Base-by-base conservation (phyloP, 2,329 filamentous ascomycete genomes). In the Trichoderma hamatum region DNA sequence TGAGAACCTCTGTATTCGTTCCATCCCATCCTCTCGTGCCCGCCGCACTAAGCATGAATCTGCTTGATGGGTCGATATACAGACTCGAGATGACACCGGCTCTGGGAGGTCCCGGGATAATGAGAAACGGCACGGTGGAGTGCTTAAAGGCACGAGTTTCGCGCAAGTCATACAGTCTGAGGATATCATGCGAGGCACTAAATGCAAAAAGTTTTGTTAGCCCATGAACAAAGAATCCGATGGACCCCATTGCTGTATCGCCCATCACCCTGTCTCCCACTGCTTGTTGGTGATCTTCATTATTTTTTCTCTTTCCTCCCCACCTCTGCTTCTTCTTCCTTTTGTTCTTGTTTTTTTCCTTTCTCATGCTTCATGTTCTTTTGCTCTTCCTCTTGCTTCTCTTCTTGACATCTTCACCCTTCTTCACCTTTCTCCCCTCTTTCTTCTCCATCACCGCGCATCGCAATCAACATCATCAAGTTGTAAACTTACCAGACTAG, bases 11-110 rank as follows among this genome's bases (percentile, higher is more conserved):
- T 0, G 96, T 98, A 43, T 87, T 90, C 24, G 87, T 89, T 1
- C 96, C 96, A 78, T 98, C 96, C 96, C 96, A 99, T 0, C 96
- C 96, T 71, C 96, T 84, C 71, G 96, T 98, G 0, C 96, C 96
- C 5, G 93, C 94, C 0, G 93, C 92, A 2, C 92, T 95, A 39
- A 99, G 87, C 91, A 99, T 95, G 77, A 94, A 98, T 21, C 89
- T 86, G 77, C 93, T 95, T 0, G 93, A 92, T 5, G 92, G 92
- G 78, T 99, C 96, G 58, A 97, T 85, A 75, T 95, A 96, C 11
- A 98, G 82, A 70, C 91, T 89, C 0, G 91, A 93, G 52, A 97
- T 95, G 52, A 97, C 93, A 55, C 95, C 95, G 0, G 94, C 94
- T 19, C 93, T 79, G 0, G 88, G 88, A 0, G 88, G 96, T 0